A percentile compares a stretch with the other conserved stretches of the same genome.
phyloP scores from a whole-genome alignment of 129 eudicot species.

The Deinandra increscens region DNA sequence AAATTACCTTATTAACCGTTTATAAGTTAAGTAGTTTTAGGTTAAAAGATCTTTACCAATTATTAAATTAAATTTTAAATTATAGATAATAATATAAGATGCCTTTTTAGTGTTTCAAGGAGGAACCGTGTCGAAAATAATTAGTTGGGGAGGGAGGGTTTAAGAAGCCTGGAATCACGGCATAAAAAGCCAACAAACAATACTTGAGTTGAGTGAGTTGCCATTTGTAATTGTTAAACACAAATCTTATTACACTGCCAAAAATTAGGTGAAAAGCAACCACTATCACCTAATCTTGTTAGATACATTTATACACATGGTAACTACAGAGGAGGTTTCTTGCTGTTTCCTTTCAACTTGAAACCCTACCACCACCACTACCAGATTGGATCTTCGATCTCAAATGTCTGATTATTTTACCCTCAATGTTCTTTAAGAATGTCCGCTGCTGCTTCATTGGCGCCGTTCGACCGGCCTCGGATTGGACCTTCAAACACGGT shows the following conservation, averaged over 20 bases:
- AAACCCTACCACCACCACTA: slow-evolving; percentile 29
- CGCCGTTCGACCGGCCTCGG: slow-evolving; percentile 78
- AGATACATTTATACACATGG: no score
- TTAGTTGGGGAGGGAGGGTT: no score
- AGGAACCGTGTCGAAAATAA: no score
- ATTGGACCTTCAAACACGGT: slow-evolving; percentile 79
- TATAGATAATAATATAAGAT: no score
- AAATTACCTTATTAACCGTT: no score
- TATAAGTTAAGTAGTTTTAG: no score
- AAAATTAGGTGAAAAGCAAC: slow-evolving; percentile 55
- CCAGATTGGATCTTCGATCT: slow-evolving; percentile 8
- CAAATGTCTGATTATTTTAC: slow-evolving; percentile 19
- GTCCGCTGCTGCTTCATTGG: slow-evolving; percentile 76
- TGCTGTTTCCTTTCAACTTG: background rate
- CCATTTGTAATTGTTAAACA: background rate
- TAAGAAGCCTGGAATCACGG: background rate
- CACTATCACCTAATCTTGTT: slow-evolving; percentile 39
- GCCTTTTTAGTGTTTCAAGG: no score
- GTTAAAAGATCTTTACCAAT: no score
- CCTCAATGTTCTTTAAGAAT: slow-evolving; percentile 36
- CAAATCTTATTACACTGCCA: slow-evolving; percentile 26
- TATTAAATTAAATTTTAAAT: no score
- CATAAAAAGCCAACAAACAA: slow-evolving; percentile 21
- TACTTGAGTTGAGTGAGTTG: slow-evolving; percentile 28
- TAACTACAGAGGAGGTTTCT: no score